Evolutionary conservation across 192 early-diverging fungal genomes (phyloP), one percentile per base, ranked within the genome.

Genomic region (Coemansia sp.): DNA sequence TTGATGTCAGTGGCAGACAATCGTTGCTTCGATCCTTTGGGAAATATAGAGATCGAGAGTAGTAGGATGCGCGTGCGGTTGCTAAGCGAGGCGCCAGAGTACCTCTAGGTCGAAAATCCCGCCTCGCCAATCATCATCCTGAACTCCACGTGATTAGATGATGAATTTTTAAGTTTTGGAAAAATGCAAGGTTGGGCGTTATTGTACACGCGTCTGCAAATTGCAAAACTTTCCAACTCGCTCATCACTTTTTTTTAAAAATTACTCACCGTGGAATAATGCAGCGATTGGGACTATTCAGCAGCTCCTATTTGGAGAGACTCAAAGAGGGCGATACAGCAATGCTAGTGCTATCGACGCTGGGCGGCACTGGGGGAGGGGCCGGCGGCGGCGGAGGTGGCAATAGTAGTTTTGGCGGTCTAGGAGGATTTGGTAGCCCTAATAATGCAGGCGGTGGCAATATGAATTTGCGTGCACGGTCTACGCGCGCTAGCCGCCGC

Each of bases 311-410:
- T 35, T 35, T 82, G 48, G 79, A 77, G 75, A 71, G 79, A 6
- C 68, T 82, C 14, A 82, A 82, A 59, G 79, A 82, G 35, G 79
- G 79, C 24, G 75, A 77, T 63, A 74, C 74, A 13, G 74, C 79
- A 39, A 82, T 82, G 79, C 68, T 82, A 7, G 70, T 77, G 34
- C 72, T 77, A 37, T 82, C 79, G 3, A 62, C 71, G 16, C 59
- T 74, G 11, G 79, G 79, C 19, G 64, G 66, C 7, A 42, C 36
- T 5, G 54, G 64, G 1, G 66, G 60, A 13, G 60, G 63, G 31
- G 69, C 63, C n/a, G 44, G 60, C 13, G 34, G 27, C 19, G 64
- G 68, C 13, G 66, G 36, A 7, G 46, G 66, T 17, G 63, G 59
- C 56, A 59, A 59, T 3, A 59, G 6, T 35, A 34, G 56, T 35